A percentile compares a stretch with the other conserved stretches of the same genome.
Evolutionary conservation across 2,329 filamentous ascomycete genomes (phyloP).

Genomic region (Sordariomycetes sp.): DNA sequence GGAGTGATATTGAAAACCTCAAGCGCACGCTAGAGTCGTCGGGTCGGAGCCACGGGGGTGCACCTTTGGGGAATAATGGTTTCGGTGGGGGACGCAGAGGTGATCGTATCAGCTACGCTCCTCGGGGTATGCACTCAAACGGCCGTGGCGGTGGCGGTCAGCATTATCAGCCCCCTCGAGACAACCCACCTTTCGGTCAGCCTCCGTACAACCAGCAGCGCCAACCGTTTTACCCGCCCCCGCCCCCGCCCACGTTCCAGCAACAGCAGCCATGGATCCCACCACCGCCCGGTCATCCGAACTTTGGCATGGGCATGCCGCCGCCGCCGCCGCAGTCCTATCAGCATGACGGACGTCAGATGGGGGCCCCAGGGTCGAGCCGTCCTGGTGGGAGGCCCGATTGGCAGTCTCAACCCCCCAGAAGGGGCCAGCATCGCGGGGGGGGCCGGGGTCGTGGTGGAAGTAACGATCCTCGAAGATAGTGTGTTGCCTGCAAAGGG

Average conservation of each 20-base stretch:
- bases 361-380: conserved; percentile 14
- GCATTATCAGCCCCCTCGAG: background rate
- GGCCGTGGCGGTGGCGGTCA: background rate
- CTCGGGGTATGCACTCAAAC: background rate
- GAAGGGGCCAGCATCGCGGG: background rate
- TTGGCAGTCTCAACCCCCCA: background rate
- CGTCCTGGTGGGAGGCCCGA: background rate
- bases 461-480: background rate
- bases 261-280: conserved; percentile 22
- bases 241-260: conserved; percentile 12
- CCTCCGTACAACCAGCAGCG: conserved; percentile 9
- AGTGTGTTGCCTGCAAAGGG: too few relatives aligned
- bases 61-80: conserved; percentile 35
- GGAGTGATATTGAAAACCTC: conserved; percentile 64
- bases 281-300: conserved; percentile 31
- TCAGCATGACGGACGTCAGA: conserved; percentile 1
- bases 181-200: background rate
- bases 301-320: conserved; percentile 29
- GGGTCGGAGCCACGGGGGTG: conserved; percentile 60
- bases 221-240: conserved; percentile 8
- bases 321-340: conserved; percentile 33
- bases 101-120: conserved; percentile 6
- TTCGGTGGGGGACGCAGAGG: conserved; percentile 30
- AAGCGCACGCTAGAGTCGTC: conserved; percentile 53
- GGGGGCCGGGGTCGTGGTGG: background rate